Conservation (phyloP, 495 filamentous ascomycete species). For the Tricharina praecox region DNA sequence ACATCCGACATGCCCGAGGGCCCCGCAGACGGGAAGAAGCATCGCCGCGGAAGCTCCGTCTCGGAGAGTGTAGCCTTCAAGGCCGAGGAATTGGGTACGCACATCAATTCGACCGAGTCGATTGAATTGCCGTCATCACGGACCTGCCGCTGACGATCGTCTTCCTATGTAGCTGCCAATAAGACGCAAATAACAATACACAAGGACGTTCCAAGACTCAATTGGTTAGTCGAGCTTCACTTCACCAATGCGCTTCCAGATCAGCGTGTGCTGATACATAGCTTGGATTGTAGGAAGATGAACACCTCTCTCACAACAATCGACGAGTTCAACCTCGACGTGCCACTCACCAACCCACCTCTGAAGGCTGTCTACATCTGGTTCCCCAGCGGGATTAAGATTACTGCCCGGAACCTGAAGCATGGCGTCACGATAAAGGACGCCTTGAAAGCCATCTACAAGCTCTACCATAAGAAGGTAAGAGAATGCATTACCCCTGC, state of each 20-base stretch:
- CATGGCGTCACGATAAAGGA: conserved; percentile 24
- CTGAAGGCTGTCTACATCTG: conserved; percentile 25
- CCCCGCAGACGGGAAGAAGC: conserved; percentile 2
- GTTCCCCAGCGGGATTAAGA: conserved; percentile 22
- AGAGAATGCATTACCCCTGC: not conserved
- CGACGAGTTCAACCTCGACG: conserved; percentile 23
- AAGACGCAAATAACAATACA: conserved; percentile 20
- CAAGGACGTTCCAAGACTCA: conserved; percentile 23
- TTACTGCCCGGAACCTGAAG: conserved; percentile 21
- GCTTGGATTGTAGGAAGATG: conserved; percentile 17
- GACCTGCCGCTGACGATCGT: conserved; percentile 3
- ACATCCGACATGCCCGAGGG: too few relatives aligned
- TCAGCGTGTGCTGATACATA: not conserved
- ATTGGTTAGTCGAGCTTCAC: conserved; percentile 11
- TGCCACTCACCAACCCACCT: conserved; percentile 17
- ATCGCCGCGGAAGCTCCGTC: conserved; percentile 22
- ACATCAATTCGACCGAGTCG: not conserved
- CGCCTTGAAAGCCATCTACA: conserved; percentile 24
- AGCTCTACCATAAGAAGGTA: conserved; percentile 27
- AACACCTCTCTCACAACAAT: conserved; percentile 22
- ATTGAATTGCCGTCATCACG: not conserved
- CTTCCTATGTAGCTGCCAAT: conserved; percentile 18
- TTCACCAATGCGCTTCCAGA: too few relatives aligned
- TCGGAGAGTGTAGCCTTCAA: conserved; percentile 22
- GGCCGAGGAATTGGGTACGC: conserved; percentile 23